phyloP scores from a whole-genome alignment of 2,329 filamentous ascomycete genomes.

The Fusarium denticulatum region DNA sequence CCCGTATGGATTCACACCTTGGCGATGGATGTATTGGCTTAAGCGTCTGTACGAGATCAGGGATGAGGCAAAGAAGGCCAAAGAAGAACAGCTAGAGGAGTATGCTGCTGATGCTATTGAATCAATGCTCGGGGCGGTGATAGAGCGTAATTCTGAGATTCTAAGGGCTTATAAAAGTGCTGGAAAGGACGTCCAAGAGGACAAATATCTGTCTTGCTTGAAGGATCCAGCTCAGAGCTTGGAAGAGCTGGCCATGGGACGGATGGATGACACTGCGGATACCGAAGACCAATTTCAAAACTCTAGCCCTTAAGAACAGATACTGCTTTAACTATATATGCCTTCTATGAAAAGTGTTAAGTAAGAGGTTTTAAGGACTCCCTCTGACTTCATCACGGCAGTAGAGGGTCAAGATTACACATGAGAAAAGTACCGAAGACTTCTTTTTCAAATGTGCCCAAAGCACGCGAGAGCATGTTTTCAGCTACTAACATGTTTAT shows the following conservation, averaged over 20 bases:
- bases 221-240: neutral
- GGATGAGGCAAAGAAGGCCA: neutral
- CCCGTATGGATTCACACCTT: neutral
- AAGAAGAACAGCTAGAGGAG: neutral
- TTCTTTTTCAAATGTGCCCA: neutral
- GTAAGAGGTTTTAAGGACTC: neutral
- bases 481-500: neutral
- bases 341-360: neutral
- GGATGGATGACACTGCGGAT: neutral
- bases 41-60: neutral
- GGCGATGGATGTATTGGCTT: neutral
- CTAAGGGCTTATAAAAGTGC: neutral
- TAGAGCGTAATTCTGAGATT: neutral
- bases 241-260: neutral
- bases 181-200: neutral
- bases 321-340: neutral
- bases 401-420: neutral
- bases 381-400: rapidly evolving
- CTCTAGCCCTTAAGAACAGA: neutral
- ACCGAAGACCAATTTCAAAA: neutral
- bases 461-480: neutral
- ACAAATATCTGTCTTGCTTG: neutral
- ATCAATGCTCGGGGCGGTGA: neutral
- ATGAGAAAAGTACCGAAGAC: rapidly evolving
- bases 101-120: neutral